Evolutionary conservation across 202 grass and related monocot genomes (phyloP).

Genomic region (Schoenoplectus tabernaemontani): DNA sequence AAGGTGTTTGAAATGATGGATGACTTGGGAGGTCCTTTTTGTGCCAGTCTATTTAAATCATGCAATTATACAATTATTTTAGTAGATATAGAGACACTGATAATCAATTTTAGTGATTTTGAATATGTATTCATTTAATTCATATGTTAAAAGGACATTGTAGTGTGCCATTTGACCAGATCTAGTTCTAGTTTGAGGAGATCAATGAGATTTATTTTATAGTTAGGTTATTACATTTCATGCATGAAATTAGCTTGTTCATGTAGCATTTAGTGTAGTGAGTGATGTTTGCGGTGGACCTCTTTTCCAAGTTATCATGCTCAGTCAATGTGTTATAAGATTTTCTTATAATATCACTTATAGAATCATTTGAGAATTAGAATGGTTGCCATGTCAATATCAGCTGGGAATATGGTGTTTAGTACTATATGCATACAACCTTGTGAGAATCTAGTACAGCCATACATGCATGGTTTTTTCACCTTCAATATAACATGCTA

Average conservation of each 20-base stretch:
- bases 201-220: not conserved
- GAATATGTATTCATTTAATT: not conserved
- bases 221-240: not conserved
- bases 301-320: not conserved
- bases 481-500: not conserved
- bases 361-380: too few species aligned
- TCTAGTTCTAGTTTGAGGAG: not conserved
- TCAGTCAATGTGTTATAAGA: not conserved
- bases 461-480: not conserved
- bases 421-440: slow-evolving; percentile 3
- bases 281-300: not conserved
- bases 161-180: not conserved
- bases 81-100: not conserved
- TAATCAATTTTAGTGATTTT: not conserved
- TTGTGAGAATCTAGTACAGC: not conserved
- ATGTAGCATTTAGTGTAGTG: not conserved
- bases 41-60: not conserved
- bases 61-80: not conserved
- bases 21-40: not conserved
- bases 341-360: too few species aligned
- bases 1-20: slow-evolving; percentile 13
- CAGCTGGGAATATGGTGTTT: not conserved
- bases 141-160: too few species aligned
- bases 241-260: not conserved
- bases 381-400: not conserved